A percentile compares a stretch with the other conserved stretches of the same genome.
Conservation (phyloP, 2,329 filamentous ascomycete species). For the Annulohypoxylon truncatum region DNA sequence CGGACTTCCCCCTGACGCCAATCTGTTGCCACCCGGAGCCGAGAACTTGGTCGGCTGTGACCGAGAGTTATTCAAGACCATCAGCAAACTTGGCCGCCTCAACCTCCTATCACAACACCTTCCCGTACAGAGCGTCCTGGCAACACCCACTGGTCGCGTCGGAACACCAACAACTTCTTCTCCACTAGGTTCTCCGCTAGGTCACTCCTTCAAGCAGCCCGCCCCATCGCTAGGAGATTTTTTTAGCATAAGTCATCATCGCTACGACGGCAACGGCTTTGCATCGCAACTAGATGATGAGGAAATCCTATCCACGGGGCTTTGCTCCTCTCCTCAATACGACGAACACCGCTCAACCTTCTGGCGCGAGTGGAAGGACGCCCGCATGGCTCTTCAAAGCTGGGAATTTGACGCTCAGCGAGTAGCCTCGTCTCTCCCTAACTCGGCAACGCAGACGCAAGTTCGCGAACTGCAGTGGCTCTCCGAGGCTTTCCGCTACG, state of each 20-base stretch:
- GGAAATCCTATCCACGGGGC: constrained; percentile 59
- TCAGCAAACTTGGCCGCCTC: constrained; percentile 83
- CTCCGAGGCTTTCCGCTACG: constrained; percentile 90
- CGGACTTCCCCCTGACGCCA: constrained; percentile 61
- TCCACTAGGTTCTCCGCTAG: constrained; percentile 56
- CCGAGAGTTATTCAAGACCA: constrained; percentile 84
- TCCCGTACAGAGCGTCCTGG: constrained; percentile 59
- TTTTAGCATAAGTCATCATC: constrained; percentile 65
- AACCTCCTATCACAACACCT: constrained; percentile 84
- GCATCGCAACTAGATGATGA: constrained; percentile 66
- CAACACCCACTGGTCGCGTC: constrained; percentile 44
- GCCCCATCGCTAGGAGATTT: constrained; percentile 58
- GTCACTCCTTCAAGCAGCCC: constrained; percentile 56
- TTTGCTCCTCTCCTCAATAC: constrained; percentile 58
- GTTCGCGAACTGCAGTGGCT: constrained; percentile 81
- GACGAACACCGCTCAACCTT: constrained; percentile 75
- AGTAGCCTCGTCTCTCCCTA: constrained; percentile 63
- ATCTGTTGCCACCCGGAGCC: constrained; percentile 68
- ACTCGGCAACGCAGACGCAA: constrained; percentile 67
- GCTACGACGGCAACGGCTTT: constrained; percentile 77
- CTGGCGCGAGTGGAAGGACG: constrained; percentile 87
- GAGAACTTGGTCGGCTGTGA: constrained; percentile 93
- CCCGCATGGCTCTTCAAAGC: constrained; percentile 78
- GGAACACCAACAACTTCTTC: constrained; percentile 50
- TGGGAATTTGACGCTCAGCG: constrained; percentile 79